Evolutionary conservation across 2,329 filamentous ascomycete genomes (phyloP), one percentile per base, ranked within the genome.

Genomic region (Dryadomyces quercivorus): DNA sequence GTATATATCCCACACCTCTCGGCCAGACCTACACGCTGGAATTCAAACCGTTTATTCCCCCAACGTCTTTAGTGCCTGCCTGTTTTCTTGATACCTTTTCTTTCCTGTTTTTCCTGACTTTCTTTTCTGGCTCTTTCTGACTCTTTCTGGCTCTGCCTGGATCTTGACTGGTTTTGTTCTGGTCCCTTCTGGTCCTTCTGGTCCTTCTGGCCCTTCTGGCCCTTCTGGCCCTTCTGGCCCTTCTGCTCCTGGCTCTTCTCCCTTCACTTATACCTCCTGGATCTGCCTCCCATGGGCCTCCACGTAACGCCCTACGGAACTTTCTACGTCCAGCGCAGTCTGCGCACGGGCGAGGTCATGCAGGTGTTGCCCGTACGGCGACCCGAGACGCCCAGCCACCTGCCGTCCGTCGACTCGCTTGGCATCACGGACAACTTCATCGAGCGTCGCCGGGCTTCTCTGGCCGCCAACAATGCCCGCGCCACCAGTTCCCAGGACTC

Each of bases 391-490:
- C 59, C 59, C 2, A 54, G 50, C 34, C 54, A 55, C 31, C 56
- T 60, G 18, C 59, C 59, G 2, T 59, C 57, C 0, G 59, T 60
- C 46, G 59, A 55, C 43, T 38, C 54, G 2, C 55, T 60, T 2
- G 59, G 59, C 22, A 60, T 60, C 50, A 57, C 55, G 12, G 56
- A 59, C 1, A 57, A 55, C 47, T 60, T 60, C 36, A 60, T 60
- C 20, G 57, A 60, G 51, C 31, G 51, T 10, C 59, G 59, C n/a
- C 56, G 59, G 8, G 57, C 55, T 5, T 53, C 57, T 2, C 26
- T 60, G 2, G 59, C 55, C 5, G 59, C 57, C 26, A 53, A 50
- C 53, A 50, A 43, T 8, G 54, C 55, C 18, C 59, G 51, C 3
- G 57, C 48, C 20, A 38, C 51, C 7, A 45, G 51, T 22, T 54